Evolutionary conservation across 2,329 filamentous ascomycete species (phyloP).

Genomic region (Mollisiaceae sp.): DNA sequence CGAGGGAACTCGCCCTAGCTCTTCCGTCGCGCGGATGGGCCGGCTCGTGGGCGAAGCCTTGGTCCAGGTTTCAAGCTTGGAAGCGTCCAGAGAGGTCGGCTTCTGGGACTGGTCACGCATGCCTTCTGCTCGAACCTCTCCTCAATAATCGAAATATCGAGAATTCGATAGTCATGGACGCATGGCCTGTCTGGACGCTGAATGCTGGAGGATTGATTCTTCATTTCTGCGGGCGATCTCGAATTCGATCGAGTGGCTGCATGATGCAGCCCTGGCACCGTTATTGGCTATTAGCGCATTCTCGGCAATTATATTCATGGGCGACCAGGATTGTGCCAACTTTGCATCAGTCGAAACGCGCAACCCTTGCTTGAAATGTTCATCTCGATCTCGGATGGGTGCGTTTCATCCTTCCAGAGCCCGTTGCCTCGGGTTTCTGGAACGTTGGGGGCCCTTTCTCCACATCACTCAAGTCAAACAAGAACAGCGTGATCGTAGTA

Average conservation of each 20-base stretch:
- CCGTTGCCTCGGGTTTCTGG: slow-evolving; percentile 26
- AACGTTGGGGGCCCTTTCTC: not conserved
- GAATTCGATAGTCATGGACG: not conserved
- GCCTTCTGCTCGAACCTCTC: slow-evolving; percentile 4
- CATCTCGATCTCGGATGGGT: slow-evolving; percentile 31
- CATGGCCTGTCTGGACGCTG: too few relatives aligned
- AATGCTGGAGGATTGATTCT: not conserved
- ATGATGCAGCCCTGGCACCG: not conserved
- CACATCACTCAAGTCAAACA: not conserved
- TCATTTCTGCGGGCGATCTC: not conserved
- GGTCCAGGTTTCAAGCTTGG: not conserved
- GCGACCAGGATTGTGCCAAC: slow-evolving; percentile 22
- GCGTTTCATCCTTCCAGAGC: slow-evolving; percentile 32
- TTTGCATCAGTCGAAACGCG: slow-evolving; percentile 31
- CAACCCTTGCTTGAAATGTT: slow-evolving; percentile 12
- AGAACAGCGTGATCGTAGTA: not conserved
- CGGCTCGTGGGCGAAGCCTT: not conserved
- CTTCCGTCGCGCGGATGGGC: slow-evolving; percentile 16
- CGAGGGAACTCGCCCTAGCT: too few relatives aligned
- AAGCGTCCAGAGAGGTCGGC: not conserved
- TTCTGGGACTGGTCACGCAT: not conserved
- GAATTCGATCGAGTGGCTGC: not conserved
- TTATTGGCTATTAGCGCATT: slow-evolving; percentile 12
- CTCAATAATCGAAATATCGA: too few relatives aligned
- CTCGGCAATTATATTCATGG: slow-evolving; percentile 7